Conservation (phyloP, 768 basidiomycete genomes). For the Boletellus emodensis region DNA sequence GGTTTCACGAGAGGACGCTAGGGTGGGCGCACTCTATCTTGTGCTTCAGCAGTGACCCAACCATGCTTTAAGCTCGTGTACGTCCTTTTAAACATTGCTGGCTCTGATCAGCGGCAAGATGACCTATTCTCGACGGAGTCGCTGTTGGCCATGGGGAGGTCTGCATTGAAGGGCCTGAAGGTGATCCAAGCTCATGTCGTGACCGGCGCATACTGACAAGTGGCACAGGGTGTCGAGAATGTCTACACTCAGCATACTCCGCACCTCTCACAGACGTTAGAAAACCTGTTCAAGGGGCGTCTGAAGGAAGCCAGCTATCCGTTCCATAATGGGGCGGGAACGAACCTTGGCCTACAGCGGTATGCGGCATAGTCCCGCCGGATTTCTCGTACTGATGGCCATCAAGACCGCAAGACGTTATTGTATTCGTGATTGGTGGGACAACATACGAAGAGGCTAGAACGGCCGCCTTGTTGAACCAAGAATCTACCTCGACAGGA, state of each 20-base stretch:
- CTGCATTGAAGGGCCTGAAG: slow-evolving; percentile 93
- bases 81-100: slow-evolving; percentile 87
- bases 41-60: slow-evolving; percentile 8
- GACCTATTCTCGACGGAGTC: slow-evolving; percentile 96
- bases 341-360: slow-evolving; percentile 71
- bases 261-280: slow-evolving; percentile 88
- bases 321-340: slow-evolving; percentile 71
- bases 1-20: slow-evolving; percentile 70
- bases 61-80: slow-evolving; percentile 71
- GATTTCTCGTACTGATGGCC: slow-evolving; percentile 2
- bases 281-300: slow-evolving; percentile 81
- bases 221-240: slow-evolving; percentile 87
- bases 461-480: slow-evolving; percentile 80
- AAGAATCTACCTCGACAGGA: slow-evolving; percentile 63
- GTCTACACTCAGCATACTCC: slow-evolving; percentile 98
- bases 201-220: slow-evolving; percentile 3
- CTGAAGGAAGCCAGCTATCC: slow-evolving; percentile 88
- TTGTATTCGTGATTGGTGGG: slow-evolving; percentile 95
- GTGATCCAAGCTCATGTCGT: slow-evolving; percentile 35
- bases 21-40: slow-evolving; percentile 35
- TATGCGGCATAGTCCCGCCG: slow-evolving; percentile 23
- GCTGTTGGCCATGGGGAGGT: slow-evolving; percentile 88
- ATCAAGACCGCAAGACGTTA: slow-evolving; percentile 87
- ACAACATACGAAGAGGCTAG: slow-evolving; percentile 95
- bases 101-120: slow-evolving; percentile 94